Base-by-base conservation (phyloP, 805 yeast species). In the Candida nonsorbophila region DNA sequence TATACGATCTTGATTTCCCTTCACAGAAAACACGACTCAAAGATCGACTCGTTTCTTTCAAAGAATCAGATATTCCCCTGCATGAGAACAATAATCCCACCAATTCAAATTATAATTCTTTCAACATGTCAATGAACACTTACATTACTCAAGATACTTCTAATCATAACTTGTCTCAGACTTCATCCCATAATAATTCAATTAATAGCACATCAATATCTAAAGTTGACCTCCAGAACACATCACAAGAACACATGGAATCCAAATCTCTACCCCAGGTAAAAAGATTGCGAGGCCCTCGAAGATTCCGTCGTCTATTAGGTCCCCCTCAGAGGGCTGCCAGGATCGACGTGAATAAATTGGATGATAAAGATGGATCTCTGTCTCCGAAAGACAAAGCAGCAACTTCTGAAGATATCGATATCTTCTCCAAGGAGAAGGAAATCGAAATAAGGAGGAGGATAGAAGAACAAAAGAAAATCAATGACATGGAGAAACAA, bases 261-360 rank as follows among this genome's bases (percentile, higher is more conserved):
- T n/a, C n/a, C n/a, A n/a, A n/a, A n/a, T n/a, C n/a, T n/a, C n/a
- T n/a, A n/a, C 43, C 41, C 6, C 40, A 47, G 7, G 38, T 53
- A n/a, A 55, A 49, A 31, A 34, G 61, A 27, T 44, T 55, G 18
- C 45, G 63, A 26, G 54, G 63, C 8, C 38, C 58, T 2, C 52
- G 69, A 33, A 50, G 70, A 19, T 58, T 62, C 29, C 59, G 61
- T 5, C 53, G 47, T 32, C 30, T 46, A 3, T 37, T 73, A 22
- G 79, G 79, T 2, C 77, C 76, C 7, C 77, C 78, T 1, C 62
- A 69, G 38, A 47, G 79, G 27, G 58, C 69, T 2, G 49, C 63
- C 3, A 18, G 10, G 7, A 10, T 7, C 10, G 20, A 18, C 7
- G 10, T 18, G 20, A 18, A 18, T 18, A 18, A 18, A 18, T 18